Conservation (phyloP, 352 stramenopile genomes). For the Phytophthora chlamydospora region DNA sequence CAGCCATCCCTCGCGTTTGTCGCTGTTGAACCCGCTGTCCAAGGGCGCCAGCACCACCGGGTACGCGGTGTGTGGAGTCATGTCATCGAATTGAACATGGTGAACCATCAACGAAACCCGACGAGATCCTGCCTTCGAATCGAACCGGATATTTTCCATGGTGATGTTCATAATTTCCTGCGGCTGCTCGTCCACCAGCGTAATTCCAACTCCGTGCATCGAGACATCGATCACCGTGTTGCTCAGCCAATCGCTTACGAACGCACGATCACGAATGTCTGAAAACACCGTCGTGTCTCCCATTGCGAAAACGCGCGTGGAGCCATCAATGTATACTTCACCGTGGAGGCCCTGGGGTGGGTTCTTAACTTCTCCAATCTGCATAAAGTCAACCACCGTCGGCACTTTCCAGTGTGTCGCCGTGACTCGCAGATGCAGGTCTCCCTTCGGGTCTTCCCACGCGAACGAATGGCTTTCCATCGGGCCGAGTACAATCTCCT, state of each 20-base stretch:
- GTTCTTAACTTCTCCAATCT: slow-evolving; percentile 67
- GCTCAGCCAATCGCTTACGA: slow-evolving; percentile 77
- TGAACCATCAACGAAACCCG: slow-evolving; percentile 68
- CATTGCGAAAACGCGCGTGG: slow-evolving; percentile 80
- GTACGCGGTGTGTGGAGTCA: slow-evolving; percentile 74
- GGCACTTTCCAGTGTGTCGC: slow-evolving; percentile 73
- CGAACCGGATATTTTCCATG: slow-evolving; percentile 82
- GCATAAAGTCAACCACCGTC: slow-evolving; percentile 75
- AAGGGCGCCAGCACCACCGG: slow-evolving; percentile 78
- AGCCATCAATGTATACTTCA: slow-evolving; percentile 88
- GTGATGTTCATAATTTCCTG: slow-evolving; percentile 88
- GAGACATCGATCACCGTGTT: slow-evolving; percentile 77
- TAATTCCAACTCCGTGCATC: slow-evolving; percentile 79
- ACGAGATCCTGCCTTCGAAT: slow-evolving; percentile 56
- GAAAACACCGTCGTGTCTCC: slow-evolving; percentile 73
- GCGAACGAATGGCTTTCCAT: slow-evolving; percentile 81
- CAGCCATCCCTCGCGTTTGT: slow-evolving; percentile 87
- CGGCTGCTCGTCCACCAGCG: slow-evolving; percentile 76
- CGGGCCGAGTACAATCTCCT: slow-evolving; percentile 74
- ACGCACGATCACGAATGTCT: slow-evolving; percentile 56
- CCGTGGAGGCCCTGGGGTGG: slow-evolving; percentile 63
- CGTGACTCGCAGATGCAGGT: slow-evolving; percentile 64
- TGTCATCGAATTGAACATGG: slow-evolving; percentile 89
- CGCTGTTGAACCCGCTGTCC: slow-evolving; percentile 88
- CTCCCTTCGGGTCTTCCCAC: slow-evolving; percentile 74